These are phyloP conservation scores for carrot (Daucus carota) DNA, from an alignment of 129 eudicot genomes.

Conservation along the genomic window DNA sequence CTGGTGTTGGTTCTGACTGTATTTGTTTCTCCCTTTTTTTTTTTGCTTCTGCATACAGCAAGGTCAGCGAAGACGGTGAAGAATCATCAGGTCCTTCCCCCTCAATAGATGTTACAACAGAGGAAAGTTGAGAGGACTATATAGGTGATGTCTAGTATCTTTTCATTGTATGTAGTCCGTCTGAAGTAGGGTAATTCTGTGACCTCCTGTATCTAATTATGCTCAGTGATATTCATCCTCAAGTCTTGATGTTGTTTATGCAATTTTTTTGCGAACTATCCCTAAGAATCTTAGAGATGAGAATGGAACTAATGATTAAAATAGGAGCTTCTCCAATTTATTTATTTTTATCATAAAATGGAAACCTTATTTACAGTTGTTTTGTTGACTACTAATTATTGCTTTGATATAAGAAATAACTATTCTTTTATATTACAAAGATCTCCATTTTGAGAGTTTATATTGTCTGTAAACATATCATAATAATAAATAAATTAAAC, in stretches of 20 bases:
- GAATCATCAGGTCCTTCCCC: background rate
- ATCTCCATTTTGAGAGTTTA: too few species aligned
- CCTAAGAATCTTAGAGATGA: too few species aligned
- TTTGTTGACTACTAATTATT: too few species aligned
- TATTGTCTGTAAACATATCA: too few species aligned
- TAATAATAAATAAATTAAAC: too few species aligned
- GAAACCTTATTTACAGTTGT: too few species aligned
- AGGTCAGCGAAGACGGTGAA: background rate
- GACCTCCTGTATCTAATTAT: background rate
- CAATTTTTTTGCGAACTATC: background rate
- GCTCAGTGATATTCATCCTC: background rate
- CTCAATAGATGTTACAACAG: background rate
- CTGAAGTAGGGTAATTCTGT: background rate
- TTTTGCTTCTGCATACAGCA: slow-evolving; percentile 2
- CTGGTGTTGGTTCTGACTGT: background rate
- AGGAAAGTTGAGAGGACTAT: background rate
- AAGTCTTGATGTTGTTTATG: background rate
- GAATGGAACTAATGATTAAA: too few species aligned
- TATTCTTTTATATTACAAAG: too few species aligned
- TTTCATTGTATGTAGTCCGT: background rate
- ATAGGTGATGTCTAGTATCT: background rate
- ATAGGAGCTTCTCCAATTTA: too few species aligned
- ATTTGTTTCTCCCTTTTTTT: background rate
- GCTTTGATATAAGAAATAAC: too few species aligned
- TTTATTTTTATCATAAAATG: too few species aligned